Base-by-base conservation (phyloP, 2,329 filamentous ascomycete genomes). In the Emericellopsis cladophorae region DNA sequence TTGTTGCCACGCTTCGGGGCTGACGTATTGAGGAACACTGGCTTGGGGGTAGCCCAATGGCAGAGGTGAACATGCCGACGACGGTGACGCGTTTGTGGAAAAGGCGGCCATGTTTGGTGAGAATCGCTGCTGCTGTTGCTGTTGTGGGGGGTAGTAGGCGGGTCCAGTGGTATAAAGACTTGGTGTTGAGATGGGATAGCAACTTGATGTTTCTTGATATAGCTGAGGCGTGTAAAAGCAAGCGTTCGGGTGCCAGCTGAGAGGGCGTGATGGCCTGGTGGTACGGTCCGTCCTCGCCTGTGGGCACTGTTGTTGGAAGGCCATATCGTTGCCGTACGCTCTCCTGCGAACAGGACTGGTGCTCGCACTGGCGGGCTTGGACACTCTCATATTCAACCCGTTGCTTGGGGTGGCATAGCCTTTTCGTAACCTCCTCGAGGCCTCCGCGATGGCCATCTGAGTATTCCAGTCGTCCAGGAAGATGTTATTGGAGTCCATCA, bases 171-270 rank as follows among this genome's bases (percentile, higher is more conserved):
- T 60, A 36, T 61, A 55, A 42, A 59, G 55, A 34, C 45, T 53
- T 31, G 58, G 52, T 5, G 58, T 53, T 7, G 66, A 56, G 31
- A 66, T 57, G 11, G 61, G 52, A 46, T 68, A 65, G 48, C 59
- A 53, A 59, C 43, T 42, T 58, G 56, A 16, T 62, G 62, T 34
- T 37, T 52, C 45, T 49, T 57, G 52, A 40, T 64, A 59, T 37
- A 59, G 56, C 44, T 59, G 57, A 14, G 61, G 54, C 52, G 55
- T 24, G 38, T 32, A 41, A 24, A 65, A 57, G 43, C 74, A 67
- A 9, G 79, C 74, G 18, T 74, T 72, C 3, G 82, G 80, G 55
- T 88, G 84, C 84, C 84, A 88, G 65, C 82, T 87, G 36, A 84
- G 65, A 6, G 83, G 82, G 34, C 83, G 72, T 40, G 61, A 60